Percentiles rank a stretch among this genome's conserved stretches.
Evolutionary conservation across 139 green algal genomes (phyloP).

Genomic region (Dunaliella sp.): DNA sequence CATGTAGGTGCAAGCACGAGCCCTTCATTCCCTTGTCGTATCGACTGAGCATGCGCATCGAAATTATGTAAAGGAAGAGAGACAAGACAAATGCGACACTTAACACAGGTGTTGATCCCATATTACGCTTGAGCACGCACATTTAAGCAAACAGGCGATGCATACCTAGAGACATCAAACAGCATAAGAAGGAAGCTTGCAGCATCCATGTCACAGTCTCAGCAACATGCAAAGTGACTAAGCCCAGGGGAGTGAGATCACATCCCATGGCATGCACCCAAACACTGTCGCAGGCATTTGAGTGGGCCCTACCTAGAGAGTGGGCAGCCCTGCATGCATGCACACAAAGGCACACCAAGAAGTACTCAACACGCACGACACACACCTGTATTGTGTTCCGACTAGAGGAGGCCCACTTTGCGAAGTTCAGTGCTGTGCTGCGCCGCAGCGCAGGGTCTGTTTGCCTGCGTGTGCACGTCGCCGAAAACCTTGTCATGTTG

Average conservation of each 20-base stretch:
- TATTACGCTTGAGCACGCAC: too few relatives aligned
- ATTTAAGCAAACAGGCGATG: too few relatives aligned
- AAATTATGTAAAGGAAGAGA: background rate
- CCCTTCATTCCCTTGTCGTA: too few relatives aligned
- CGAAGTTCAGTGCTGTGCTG: background rate
- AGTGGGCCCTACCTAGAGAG: background rate
- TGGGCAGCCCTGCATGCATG: too few relatives aligned
- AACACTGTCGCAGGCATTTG: background rate
- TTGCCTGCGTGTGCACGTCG: too few relatives aligned
- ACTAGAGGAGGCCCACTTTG: background rate
- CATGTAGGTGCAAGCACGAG: too few relatives aligned
- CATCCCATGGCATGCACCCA: background rate
- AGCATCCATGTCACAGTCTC: background rate
- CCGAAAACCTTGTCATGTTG: too few relatives aligned
- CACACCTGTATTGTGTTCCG: background rate
- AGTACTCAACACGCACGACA: background rate
- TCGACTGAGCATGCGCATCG: background rate
- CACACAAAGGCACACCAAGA: too few relatives aligned
- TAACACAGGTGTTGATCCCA: background rate
- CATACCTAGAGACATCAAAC: too few relatives aligned
- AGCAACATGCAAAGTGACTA: background rate
- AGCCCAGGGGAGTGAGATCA: background rate
- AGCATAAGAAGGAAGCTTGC: background rate
- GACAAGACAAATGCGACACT: background rate
- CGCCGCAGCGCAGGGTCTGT: background rate